Evolutionary conservation across 1,284 basidiomycete species (phyloP).

Genomic region (Tilletia caries): DNA sequence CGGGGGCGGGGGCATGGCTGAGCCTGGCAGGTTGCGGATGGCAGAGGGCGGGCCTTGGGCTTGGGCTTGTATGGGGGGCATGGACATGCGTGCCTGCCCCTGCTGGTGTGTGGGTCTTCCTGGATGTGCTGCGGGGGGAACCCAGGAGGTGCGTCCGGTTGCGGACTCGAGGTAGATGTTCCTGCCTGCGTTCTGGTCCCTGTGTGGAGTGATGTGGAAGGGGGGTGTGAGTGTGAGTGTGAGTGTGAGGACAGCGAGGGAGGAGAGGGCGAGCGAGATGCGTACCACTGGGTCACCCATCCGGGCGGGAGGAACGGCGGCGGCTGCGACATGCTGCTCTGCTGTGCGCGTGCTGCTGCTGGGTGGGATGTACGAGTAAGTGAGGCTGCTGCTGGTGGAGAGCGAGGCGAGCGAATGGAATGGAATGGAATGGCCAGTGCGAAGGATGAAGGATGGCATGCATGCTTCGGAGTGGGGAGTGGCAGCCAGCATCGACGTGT

Average conservation of each 20-base stretch:
- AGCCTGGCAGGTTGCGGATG: neutral
- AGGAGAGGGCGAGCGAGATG: constrained; percentile 2
- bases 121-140: constrained; percentile 44
- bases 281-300: constrained; percentile 83
- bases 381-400: too few species aligned
- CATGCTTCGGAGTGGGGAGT: too few species aligned
- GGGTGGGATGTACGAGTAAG: too few species aligned
- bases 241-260: neutral
- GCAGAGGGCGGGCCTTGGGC: constrained; percentile 30
- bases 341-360: too few species aligned
- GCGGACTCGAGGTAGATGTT: constrained; percentile 70
- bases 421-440: too few species aligned
- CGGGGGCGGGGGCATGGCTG: constrained; percentile 6
- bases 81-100: constrained; percentile 47
- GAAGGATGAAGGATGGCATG: too few species aligned
- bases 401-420: too few species aligned
- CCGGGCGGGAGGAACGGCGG: constrained; percentile 67
- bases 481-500: too few species aligned
- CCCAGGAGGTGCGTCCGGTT: constrained; percentile 54
- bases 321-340: constrained; percentile 4
- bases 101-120: constrained; percentile 47
- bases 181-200: constrained; percentile 75
- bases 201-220: constrained; percentile 56
- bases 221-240: constrained; percentile 6
- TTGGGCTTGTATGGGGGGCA: constrained; percentile 47